These are phyloP conservation scores for Atkinsonella texensis DNA, from an alignment of 2,329 filamentous ascomycete genomes.

Conservation along the genomic window DNA sequence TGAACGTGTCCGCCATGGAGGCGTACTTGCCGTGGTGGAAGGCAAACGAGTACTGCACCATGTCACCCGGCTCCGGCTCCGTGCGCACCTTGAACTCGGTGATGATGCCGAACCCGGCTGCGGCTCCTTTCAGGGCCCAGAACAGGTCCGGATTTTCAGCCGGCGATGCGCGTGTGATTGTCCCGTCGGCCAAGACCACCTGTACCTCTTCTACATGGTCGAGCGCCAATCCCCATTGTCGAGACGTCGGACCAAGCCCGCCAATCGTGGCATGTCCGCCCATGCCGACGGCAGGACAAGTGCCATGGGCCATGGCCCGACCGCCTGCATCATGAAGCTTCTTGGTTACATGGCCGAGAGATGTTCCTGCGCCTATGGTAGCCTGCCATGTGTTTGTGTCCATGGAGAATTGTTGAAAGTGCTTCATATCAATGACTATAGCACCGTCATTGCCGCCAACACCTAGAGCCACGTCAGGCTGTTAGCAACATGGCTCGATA, in stretches of 20 bases:
- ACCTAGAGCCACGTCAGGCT: neutral
- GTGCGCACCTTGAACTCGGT: constrained; percentile 1
- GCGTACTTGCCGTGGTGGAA: neutral
- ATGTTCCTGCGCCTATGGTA: neutral
- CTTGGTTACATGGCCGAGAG: neutral
- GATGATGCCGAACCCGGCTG: neutral
- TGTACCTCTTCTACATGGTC: neutral
- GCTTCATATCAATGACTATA: neutral
- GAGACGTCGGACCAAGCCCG: neutral
- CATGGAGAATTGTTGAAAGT: neutral
- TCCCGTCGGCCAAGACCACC: neutral
- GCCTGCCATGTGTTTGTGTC: neutral
- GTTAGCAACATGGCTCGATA: neutral
- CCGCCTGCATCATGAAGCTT: neutral
- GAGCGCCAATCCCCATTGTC: neutral
- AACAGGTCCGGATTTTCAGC: neutral
- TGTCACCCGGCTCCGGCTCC: neutral
- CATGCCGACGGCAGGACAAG: constrained; percentile 44
- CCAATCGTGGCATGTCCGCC: neutral
- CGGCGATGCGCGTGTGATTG: neutral
- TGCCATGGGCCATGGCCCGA: constrained; percentile 16
- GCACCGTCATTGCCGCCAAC: neutral
- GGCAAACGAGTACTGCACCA: neutral
- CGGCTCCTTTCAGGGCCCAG: neutral
- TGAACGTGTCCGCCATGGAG: neutral